Conservation (phyloP, 1,139 yeast species). For the Spencermartinsiella ligniputridi region DNA sequence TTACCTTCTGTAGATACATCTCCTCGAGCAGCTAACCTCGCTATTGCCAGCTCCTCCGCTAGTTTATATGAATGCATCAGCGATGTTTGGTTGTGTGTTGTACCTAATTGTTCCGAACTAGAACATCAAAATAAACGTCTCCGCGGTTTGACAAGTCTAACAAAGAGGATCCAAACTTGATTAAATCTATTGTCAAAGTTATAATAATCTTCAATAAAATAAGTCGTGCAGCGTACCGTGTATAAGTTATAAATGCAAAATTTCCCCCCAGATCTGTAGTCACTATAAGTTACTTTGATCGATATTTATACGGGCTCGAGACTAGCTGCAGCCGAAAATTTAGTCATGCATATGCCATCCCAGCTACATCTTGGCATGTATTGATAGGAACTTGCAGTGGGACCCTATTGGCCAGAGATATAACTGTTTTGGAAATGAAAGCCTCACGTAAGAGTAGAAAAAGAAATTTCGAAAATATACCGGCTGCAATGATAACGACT, state of each 20-base stretch:
- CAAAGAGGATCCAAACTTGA: too few relatives aligned
- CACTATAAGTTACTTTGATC: not conserved
- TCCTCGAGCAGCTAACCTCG: slow-evolving; percentile 4
- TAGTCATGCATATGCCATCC: not conserved
- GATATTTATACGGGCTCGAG: not conserved
- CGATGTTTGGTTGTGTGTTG: not conserved
- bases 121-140: slow-evolving; percentile 1
- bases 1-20: slow-evolving; percentile 4
- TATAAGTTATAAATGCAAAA: too few relatives aligned
- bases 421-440: not conserved
- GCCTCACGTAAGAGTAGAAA: not conserved
- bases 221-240: too few relatives aligned
- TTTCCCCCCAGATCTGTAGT: not conserved
- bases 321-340: not conserved
- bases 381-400: not conserved
- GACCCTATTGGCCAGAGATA: slow-evolving; percentile 4
- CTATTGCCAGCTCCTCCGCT: slow-evolving; percentile 13
- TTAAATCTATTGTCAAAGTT: too few relatives aligned
- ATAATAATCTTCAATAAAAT: too few relatives aligned
- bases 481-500: not conserved
- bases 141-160: too few relatives aligned
- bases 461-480: not conserved
- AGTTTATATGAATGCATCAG: slow-evolving; percentile 19
- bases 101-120: not conserved
- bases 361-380: not conserved